phyloP scores from a whole-genome alignment of 2,329 filamentous ascomycete genomes.

The Alternaria arborescens region DNA sequence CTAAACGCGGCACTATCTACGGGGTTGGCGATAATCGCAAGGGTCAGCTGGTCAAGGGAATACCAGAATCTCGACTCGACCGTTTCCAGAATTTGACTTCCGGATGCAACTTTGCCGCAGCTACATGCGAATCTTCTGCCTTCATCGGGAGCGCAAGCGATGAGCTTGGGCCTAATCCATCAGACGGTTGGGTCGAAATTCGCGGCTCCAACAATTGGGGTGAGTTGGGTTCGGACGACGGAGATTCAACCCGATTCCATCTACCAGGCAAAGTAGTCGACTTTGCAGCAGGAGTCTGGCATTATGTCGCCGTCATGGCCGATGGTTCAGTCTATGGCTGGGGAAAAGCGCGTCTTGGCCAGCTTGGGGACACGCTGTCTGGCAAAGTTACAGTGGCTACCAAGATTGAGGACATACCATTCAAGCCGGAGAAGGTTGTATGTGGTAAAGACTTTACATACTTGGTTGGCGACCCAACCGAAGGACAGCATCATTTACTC shows the following conservation, averaged over 20 bases:
- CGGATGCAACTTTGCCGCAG: constrained; percentile 20
- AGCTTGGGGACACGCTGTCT: constrained; percentile 67
- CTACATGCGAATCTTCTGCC: constrained; percentile 41
- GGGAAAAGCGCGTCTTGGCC: constrained; percentile 87
- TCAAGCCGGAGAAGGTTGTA: constrained; percentile 71
- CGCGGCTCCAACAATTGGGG: constrained; percentile 38
- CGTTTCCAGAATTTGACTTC: constrained; percentile 7
- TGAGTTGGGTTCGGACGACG: constrained; percentile 29
- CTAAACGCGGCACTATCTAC: constrained; percentile 66
- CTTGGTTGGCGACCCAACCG: constrained; percentile 63
- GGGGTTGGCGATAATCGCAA: constrained; percentile 69
- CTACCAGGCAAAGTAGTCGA: constrained; percentile 59
- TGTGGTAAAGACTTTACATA: constrained; percentile 90
- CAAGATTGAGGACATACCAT: constrained; percentile 57
- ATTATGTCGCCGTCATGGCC: constrained; percentile 75
- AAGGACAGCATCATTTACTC: constrained; percentile 71
- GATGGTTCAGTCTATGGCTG: constrained; percentile 85
- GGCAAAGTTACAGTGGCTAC: constrained; percentile 51
- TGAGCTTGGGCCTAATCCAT: not conserved
- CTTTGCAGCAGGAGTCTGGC: constrained; percentile 77
- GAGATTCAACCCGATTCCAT: not conserved
- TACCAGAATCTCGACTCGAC: not conserved
- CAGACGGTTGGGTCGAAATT: constrained; percentile 14
- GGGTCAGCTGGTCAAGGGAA: constrained; percentile 52
- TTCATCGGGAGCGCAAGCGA: constrained; percentile 15